Evolutionary conservation across 1,284 basidiomycete species (phyloP).

Genomic region (Sanghuangporus baumii): DNA sequence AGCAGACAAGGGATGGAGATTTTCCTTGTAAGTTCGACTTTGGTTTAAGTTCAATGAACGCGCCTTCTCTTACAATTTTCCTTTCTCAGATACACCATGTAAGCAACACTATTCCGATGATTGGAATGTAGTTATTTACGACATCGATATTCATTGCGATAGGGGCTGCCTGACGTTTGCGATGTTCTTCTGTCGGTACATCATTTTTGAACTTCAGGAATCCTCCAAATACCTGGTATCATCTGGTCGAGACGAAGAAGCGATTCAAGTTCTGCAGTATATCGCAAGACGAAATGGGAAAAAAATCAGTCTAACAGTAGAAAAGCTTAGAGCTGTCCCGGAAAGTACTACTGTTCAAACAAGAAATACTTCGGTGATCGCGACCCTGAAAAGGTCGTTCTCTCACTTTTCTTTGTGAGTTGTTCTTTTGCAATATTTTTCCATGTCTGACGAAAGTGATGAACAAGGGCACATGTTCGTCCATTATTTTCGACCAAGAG

Average conservation of each 20-base stretch:
- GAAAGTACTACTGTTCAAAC: slow-evolving; percentile 20
- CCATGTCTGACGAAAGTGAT: not conserved
- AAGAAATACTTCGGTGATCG: slow-evolving; percentile 21
- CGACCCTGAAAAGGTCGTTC: slow-evolving; percentile 34
- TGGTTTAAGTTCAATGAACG: slow-evolving; percentile 1
- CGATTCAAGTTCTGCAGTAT: slow-evolving; percentile 43
- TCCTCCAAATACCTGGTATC: slow-evolving; percentile 56
- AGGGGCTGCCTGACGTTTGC: slow-evolving; percentile 42
- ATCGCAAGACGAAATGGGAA: slow-evolving; percentile 51
- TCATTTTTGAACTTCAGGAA: slow-evolving; percentile 48
- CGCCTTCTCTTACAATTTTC: not conserved
- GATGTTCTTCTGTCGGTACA: slow-evolving; percentile 40
- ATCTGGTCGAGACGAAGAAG: slow-evolving; percentile 51
- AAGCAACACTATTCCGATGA: slow-evolving; percentile 15
- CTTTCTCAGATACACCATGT: slow-evolving; percentile 34
- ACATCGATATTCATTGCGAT: not conserved
- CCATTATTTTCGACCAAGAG: slow-evolving; percentile 47
- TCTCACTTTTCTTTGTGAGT: slow-evolving; percentile 35
- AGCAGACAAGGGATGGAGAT: slow-evolving; percentile 55
- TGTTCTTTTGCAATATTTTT: slow-evolving; percentile 2
- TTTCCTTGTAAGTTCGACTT: slow-evolving; percentile 40
- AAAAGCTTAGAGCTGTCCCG: slow-evolving; percentile 35
- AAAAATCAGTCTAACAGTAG: slow-evolving; percentile 38
- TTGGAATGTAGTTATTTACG: too few relatives aligned
- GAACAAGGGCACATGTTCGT: slow-evolving; percentile 37